A percentile compares a stretch with the other conserved stretches of the same genome.
Conservation (phyloP, 768 basidiomycete genomes). For the Tubosaeta sp. region DNA sequence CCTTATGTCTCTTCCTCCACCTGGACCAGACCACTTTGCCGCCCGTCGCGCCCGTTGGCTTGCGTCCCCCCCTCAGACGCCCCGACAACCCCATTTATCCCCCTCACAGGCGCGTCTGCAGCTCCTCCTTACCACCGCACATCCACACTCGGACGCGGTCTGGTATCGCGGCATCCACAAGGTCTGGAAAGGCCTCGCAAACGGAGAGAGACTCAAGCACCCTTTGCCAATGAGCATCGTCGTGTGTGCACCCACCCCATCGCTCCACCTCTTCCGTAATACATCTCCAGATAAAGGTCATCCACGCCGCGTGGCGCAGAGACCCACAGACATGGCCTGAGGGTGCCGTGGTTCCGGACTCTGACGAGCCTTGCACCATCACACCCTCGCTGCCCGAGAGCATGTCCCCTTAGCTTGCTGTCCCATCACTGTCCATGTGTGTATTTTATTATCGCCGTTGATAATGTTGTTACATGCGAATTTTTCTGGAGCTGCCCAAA, state of each 20-base stretch:
- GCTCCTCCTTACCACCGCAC: constrained; percentile 43
- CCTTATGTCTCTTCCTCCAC: constrained; percentile 35
- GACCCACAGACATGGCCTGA: constrained; percentile 72
- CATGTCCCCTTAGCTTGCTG: not conserved
- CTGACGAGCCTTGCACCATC: constrained; percentile 44
- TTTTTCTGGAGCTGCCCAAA: constrained; percentile 25
- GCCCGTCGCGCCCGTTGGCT: constrained; percentile 66
- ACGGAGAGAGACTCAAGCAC: constrained; percentile 55
- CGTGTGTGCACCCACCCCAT: constrained; percentile 38
- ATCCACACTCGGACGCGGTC: constrained; percentile 45
- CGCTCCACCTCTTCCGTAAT: not conserved
- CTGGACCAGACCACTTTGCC: constrained; percentile 61
- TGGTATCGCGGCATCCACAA: constrained; percentile 58
- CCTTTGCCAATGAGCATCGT: constrained; percentile 60
- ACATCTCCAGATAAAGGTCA: constrained; percentile 57
- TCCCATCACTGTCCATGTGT: constrained; percentile 3
- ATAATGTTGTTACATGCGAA: constrained; percentile 10
- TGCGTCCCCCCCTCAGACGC: constrained; percentile 18
- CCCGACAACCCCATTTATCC: constrained; percentile 28
- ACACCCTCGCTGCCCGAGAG: not conserved
- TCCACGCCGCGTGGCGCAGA: constrained; percentile 71
- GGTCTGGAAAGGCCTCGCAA: constrained; percentile 60
- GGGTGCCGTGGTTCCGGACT: constrained; percentile 54
- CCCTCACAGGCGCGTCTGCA: constrained; percentile 47
- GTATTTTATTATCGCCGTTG: constrained; percentile 1